A percentile compares a stretch with the other conserved stretches of the same genome.
These are phyloP conservation scores for Camelina sativa DNA, from an alignment of 345 rosid species.

Conservation along the genomic window DNA sequence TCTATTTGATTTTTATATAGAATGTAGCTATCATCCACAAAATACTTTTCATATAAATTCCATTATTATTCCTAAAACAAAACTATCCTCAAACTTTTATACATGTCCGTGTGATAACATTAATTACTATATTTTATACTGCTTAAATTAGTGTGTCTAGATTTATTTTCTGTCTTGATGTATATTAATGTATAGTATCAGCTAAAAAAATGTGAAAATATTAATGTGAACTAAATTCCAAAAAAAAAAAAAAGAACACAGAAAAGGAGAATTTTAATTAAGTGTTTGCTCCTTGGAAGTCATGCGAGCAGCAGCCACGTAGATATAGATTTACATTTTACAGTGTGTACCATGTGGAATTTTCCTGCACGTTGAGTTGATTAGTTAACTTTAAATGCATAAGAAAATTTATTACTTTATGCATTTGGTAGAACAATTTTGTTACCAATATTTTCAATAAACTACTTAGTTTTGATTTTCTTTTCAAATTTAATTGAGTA, in stretches of 20 bases:
- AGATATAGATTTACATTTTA: constrained; percentile 37
- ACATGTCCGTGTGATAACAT: constrained; percentile 39
- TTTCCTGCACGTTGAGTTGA: constrained; percentile 39
- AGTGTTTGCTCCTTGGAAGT: constrained; percentile 31
- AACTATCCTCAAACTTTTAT: constrained; percentile 19
- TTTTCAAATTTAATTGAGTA: neutral
- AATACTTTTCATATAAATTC: neutral
- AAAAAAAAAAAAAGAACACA: neutral
- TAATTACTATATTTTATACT: constrained; percentile 7
- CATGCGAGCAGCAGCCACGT: constrained; percentile 47
- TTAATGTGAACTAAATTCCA: constrained; percentile 22
- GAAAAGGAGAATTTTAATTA: constrained; percentile 6
- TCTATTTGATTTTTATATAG: neutral
- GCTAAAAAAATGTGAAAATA: constrained; percentile 3
- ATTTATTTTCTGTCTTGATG: constrained; percentile 11
- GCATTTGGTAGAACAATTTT: neutral
- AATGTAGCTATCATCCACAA: neutral
- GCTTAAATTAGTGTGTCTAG: neutral
- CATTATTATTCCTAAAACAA: neutral
- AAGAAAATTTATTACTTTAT: neutral
- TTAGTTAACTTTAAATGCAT: constrained; percentile 5
- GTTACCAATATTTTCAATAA: neutral
- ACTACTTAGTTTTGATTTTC: neutral
- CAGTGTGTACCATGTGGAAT: constrained; percentile 38
- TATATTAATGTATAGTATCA: constrained; percentile 26